Evolutionary conservation across 495 filamentous ascomycete genomes (phyloP).

Genomic region (Daldinia childiae): DNA sequence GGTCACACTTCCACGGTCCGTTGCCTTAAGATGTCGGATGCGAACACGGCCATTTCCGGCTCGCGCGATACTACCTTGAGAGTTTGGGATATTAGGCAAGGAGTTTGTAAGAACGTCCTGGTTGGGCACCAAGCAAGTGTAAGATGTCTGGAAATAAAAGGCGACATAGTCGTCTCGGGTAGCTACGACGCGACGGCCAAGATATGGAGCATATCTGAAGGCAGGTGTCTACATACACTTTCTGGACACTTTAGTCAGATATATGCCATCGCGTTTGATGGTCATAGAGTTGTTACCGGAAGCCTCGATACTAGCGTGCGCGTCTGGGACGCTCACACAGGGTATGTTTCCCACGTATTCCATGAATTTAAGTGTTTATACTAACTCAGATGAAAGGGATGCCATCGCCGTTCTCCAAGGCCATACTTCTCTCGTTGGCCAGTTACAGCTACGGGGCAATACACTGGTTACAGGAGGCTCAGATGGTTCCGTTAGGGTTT

Average conservation of each 20-base stretch:
- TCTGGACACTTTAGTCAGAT: constrained; percentile 99
- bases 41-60: constrained; percentile 92
- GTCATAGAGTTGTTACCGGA: constrained; percentile 90
- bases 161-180: constrained; percentile 93
- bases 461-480: constrained; percentile 96
- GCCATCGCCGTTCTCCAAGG: constrained; percentile 95
- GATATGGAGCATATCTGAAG: constrained; percentile 96
- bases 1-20: constrained; percentile 97
- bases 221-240: constrained; percentile 86
- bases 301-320: constrained; percentile 96
- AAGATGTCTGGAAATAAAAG: constrained; percentile 93
- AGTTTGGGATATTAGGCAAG: constrained; percentile 92
- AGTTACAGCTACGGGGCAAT: constrained; percentile 92
- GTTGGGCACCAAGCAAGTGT: constrained; percentile 97
- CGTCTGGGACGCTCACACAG: constrained; percentile 93
- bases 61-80: constrained; percentile 93
- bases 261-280: constrained; percentile 97
- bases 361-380: constrained; percentile 14
- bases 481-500: constrained; percentile 94
- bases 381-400: constrained; percentile 59
- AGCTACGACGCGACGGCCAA: constrained; percentile 97
- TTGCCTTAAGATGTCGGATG: constrained; percentile 96
- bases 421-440: constrained; percentile 96
- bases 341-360: constrained; percentile 61
- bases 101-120: constrained; percentile 88